A percentile compares a stretch with the other conserved stretches of the same genome.
phyloP scores from a whole-genome alignment of 805 yeast species.

The Dipodascopsis uninucleata region DNA sequence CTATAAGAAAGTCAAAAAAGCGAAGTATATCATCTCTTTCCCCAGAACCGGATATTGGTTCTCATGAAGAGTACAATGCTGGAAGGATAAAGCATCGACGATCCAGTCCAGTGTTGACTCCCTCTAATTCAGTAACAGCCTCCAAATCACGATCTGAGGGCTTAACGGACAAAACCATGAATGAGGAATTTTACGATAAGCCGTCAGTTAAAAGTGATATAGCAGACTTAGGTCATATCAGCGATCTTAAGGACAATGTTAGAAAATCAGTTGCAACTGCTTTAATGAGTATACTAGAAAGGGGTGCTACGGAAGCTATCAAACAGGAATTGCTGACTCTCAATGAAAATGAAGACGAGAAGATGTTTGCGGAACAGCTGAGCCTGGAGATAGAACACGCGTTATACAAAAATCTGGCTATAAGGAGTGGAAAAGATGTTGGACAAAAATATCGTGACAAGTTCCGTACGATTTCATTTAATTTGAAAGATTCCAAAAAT shows the following conservation, averaged over 20 bases:
- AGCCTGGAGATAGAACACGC: slow-evolving; percentile 52
- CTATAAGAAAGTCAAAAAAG: no score
- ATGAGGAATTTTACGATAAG: no score
- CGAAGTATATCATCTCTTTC: no score
- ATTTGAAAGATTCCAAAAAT: slow-evolving; percentile 56
- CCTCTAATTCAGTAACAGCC: no score
- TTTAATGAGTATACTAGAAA: slow-evolving; percentile 45
- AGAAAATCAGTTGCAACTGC: slow-evolving; percentile 54
- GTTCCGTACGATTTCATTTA: slow-evolving; percentile 62
- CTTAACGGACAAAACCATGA: no score
- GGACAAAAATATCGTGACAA: slow-evolving; percentile 58
- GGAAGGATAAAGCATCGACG: no score
- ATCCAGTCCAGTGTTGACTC: no score
- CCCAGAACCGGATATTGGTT: no score
- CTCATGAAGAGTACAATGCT: no score
- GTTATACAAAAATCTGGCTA: slow-evolving; percentile 42
- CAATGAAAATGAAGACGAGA: slow-evolving; percentile 30
- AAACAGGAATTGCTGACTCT: slow-evolving; percentile 28
- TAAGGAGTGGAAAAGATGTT: slow-evolving; percentile 34
- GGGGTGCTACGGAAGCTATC: slow-evolving; percentile 38
- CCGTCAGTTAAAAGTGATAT: no score
- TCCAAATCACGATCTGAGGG: no score
- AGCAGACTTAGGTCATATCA: slow-evolving; percentile 10
- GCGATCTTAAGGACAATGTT: slow-evolving; percentile 36
- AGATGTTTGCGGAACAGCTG: slow-evolving; percentile 43